phyloP scores from a whole-genome alignment of 75 land plant species.

The Chamaecyparis obtusa region DNA sequence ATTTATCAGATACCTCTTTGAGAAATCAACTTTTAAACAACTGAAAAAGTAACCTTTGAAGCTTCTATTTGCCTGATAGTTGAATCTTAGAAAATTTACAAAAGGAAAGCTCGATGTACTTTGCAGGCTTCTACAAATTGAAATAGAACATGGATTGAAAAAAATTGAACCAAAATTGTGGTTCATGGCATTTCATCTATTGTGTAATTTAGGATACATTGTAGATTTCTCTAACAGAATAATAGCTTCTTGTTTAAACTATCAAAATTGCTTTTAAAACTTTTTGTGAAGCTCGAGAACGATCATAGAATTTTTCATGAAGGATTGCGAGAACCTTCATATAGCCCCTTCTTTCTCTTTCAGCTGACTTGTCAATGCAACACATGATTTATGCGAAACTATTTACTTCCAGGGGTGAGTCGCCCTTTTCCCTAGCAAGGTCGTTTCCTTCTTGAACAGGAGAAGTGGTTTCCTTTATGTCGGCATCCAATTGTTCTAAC shows the following conservation, averaged over 20 bases:
- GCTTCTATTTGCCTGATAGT: background rate
- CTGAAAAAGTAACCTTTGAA: background rate
- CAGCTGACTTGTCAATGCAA: background rate
- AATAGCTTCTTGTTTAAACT: background rate
- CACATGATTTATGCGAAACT: background rate
- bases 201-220: background rate
- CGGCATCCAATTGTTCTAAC: conserved; percentile 9
- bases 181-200: background rate
- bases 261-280: background rate
- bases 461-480: background rate
- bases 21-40: background rate
- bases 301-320: background rate
- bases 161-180: background rate
- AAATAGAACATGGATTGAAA: background rate
- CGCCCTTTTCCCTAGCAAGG: background rate
- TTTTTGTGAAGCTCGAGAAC: background rate
- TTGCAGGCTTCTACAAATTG: background rate
- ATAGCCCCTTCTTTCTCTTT: conserved; percentile 1
- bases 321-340: background rate
- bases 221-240: background rate
- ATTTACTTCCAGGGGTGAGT: background rate
- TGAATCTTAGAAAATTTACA: background rate
- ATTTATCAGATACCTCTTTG: background rate
- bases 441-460: background rate
- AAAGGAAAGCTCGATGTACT: background rate